These are phyloP conservation scores for Colletotrichum graminicola DNA, from an alignment of 2,329 filamentous ascomycete genomes.

Conservation along the genomic window DNA sequence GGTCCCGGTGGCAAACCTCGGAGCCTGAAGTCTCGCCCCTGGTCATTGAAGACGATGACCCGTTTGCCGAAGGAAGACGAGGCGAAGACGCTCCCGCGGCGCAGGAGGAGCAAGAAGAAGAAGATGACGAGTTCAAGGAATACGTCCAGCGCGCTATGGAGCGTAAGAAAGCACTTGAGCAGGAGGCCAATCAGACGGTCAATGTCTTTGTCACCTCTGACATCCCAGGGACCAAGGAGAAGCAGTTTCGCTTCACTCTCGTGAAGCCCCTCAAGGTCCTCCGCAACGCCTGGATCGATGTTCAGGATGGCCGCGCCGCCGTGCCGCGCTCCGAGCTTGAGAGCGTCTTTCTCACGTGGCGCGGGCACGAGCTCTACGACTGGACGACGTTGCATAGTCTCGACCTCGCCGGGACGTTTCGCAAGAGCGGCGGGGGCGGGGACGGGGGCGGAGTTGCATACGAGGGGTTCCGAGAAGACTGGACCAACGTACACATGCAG, in stretches of 20 bases:
- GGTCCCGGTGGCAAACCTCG: conserved; percentile 5
- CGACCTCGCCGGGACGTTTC: conserved; percentile 63
- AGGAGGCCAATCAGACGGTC: conserved; percentile 44
- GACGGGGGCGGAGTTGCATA: conserved; percentile 46
- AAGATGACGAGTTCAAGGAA: conserved; percentile 59
- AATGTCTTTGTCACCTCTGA: conserved; percentile 68
- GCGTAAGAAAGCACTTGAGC: conserved; percentile 41
- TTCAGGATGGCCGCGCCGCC: conserved; percentile 60
- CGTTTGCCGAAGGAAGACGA: conserved; percentile 29
- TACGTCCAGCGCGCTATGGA: conserved; percentile 60
- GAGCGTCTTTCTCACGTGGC: conserved; percentile 83
- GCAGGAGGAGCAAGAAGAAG: conserved; percentile 45
- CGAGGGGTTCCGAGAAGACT: conserved; percentile 62
- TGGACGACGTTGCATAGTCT: conserved; percentile 79
- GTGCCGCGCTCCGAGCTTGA: conserved; percentile 58
- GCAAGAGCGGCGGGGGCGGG: conserved; percentile 54
- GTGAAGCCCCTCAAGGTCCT: conserved; percentile 77
- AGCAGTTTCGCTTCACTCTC: conserved; percentile 73
- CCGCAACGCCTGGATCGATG: conserved; percentile 75
- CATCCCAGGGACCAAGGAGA: conserved; percentile 69
- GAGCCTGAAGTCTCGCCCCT: conserved; percentile 40
- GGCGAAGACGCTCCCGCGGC: conserved; percentile 30
- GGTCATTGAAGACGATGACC: conserved; percentile 46
- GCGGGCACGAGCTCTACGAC: conserved; percentile 77
- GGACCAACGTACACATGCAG: conserved; percentile 77